Base-by-base conservation (phyloP, 2,329 filamentous ascomycete species). In the Thermoascus crustaceus region DNA sequence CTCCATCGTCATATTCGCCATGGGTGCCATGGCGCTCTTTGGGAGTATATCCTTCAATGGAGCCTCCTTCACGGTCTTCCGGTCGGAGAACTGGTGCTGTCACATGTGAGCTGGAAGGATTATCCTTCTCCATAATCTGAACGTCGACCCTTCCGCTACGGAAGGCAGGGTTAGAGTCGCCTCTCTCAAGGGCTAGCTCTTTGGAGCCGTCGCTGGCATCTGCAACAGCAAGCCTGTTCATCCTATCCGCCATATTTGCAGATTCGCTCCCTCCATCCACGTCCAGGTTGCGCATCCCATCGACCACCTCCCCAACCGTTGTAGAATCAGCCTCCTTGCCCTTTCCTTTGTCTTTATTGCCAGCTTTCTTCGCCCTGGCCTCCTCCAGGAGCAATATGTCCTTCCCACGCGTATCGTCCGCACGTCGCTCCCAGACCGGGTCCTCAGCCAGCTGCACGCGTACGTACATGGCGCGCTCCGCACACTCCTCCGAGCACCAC, bases 361-460 rank as follows among this genome's bases (percentile, higher is more conserved):
- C 22, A 35, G 25, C 19, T 25, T 43, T 34, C 18, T 25, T 42
- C 3, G 47, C 45, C 26, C 59, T 53, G 4, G 47, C 74, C 57
- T 93, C 85, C 35, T 85, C 78, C 1, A 82, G 58, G 22, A 86
- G 53, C 22, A 81, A 71, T 42, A 86, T 75, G 27, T 68, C 56
- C 25, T 71, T 68, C 1, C 65, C 64, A 19, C 72, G 46, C 7
- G 41, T 38, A 31, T 54, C 54, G 18, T 48, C 71, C 3, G 74
- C 77, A 4, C 73, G 74, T 34, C 88, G 72, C 60, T 91, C 78
- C 86, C 88, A 94, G 0, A 84, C 85, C 0, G 87, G 85, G 43
- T 82, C 80, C 54, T 91, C 83, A 45, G 75, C 81, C 24, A 96
- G 73, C 68, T 98, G 91, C 16, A 93, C 83, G 53, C 87, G 85